Conservation (phyloP, 2,329 filamentous ascomycete species). For the Clonostachys byssicola region DNA sequence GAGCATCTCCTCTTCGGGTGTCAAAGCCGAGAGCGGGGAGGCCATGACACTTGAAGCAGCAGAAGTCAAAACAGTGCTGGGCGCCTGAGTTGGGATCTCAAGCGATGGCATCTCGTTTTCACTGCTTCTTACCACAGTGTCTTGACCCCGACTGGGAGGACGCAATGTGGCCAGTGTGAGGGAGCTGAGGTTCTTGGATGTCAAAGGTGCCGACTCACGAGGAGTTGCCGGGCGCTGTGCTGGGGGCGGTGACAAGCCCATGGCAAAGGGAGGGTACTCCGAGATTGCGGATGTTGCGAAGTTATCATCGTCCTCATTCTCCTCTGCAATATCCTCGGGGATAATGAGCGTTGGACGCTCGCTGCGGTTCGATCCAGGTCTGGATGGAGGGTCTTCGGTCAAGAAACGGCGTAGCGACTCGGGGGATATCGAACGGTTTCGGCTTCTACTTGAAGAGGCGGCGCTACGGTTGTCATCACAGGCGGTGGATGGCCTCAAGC, state of each 20-base stretch:
- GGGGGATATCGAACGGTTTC: constrained; percentile 36
- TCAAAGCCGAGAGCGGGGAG: constrained; percentile 29
- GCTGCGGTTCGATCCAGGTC: constrained; percentile 15
- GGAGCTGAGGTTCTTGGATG: constrained; percentile 13
- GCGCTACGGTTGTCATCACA: constrained; percentile 22
- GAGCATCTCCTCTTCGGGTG: constrained; percentile 32
- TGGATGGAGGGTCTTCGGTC: constrained; percentile 34
- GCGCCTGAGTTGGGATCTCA: not conserved
- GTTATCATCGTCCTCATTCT: constrained; percentile 50
- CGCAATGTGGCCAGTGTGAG: constrained; percentile 12
- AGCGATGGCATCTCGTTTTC: not conserved
- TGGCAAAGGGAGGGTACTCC: constrained; percentile 37
- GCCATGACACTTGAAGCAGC: constrained; percentile 17
- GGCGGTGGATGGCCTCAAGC: constrained; percentile 8
- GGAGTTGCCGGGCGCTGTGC: constrained; percentile 27
- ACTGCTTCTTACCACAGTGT: not conserved
- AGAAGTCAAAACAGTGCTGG: constrained; percentile 22
- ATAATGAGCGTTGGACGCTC: constrained; percentile 24
- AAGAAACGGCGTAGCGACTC: constrained; percentile 49
- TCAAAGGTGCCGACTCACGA: constrained; percentile 14
- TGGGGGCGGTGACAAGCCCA: constrained; percentile 49
- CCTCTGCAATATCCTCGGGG: constrained; percentile 26
- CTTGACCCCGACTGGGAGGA: not conserved
- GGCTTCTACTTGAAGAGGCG: constrained; percentile 10
- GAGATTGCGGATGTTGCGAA: constrained; percentile 50